Evolutionary conservation across 257 asterid genomes (phyloP).

Genomic region (Gentiana macrophylla): DNA sequence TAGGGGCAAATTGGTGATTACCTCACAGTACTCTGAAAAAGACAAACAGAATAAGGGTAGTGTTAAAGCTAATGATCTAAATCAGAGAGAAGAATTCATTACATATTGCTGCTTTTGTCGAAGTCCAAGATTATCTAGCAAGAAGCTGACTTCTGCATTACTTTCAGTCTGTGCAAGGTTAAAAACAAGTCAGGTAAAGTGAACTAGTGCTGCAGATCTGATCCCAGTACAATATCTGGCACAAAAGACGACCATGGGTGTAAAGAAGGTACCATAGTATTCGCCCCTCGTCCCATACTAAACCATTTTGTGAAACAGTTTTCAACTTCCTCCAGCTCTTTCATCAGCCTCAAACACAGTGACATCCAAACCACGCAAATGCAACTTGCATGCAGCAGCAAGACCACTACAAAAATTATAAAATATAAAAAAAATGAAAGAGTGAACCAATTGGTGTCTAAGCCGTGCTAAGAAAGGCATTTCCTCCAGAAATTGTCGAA

Average conservation of each 20-base stretch:
- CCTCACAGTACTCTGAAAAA: no score
- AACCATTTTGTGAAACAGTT: slow-evolving; percentile 54
- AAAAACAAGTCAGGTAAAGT: slow-evolving; percentile 9
- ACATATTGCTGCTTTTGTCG: slow-evolving; percentile 78
- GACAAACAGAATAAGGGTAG: no score
- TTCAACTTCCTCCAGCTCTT: slow-evolving; percentile 76
- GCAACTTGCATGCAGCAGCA: slow-evolving; percentile 90
- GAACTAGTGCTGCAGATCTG: neutral
- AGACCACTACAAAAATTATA: slow-evolving; percentile 49
- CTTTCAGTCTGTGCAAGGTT: slow-evolving; percentile 58
- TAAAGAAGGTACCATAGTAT: slow-evolving; percentile 59
- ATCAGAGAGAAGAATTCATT: slow-evolving; percentile 17
- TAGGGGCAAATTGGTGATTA: no score
- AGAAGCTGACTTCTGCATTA: slow-evolving; percentile 57
- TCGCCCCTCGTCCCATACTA: slow-evolving; percentile 94
- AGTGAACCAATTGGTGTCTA: no score
- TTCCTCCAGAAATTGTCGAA: neutral
- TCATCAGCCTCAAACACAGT: slow-evolving; percentile 75
- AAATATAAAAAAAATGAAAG: neutral
- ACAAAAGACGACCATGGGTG: neutral
- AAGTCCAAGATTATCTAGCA: slow-evolving; percentile 76
- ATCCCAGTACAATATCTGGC: neutral
- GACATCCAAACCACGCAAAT: slow-evolving; percentile 63
- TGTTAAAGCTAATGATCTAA: neutral
- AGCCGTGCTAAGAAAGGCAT: neutral